Evolutionary conservation across 1,284 basidiomycete species (phyloP).

Genomic region (Ganoderma boninense): DNA sequence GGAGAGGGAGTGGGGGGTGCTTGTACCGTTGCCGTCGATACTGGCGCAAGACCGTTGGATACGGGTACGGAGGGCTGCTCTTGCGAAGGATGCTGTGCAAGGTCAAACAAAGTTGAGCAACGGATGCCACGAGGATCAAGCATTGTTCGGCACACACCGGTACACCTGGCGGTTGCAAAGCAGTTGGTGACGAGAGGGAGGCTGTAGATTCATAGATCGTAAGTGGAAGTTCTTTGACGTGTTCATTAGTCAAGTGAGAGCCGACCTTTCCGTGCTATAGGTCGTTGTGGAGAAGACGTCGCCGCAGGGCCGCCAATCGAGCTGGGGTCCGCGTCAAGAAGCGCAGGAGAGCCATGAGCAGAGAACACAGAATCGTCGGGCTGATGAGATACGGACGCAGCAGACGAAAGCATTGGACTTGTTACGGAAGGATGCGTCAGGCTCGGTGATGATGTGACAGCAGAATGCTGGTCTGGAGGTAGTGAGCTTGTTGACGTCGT

Average conservation of each 20-base stretch:
- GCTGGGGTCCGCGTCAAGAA: constrained; percentile 72
- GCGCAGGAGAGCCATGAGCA: constrained; percentile 71
- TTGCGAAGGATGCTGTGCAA: constrained; percentile 39
- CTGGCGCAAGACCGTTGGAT: constrained; percentile 34
- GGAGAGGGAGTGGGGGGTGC: constrained; percentile 55
- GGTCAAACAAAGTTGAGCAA: constrained; percentile 11
- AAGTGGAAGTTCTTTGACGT: neutral
- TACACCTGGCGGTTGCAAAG: constrained; percentile 31
- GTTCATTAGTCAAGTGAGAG: constrained; percentile 12
- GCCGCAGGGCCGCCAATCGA: constrained; percentile 61
- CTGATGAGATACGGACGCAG: constrained; percentile 73
- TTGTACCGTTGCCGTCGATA: constrained; percentile 29
- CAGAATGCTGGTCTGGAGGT: constrained; percentile 60
- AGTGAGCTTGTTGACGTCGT: constrained; percentile 47
- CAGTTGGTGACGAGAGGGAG: constrained; percentile 35
- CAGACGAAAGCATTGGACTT: constrained; percentile 78
- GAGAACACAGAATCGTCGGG: constrained; percentile 77
- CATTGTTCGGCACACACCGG: constrained; percentile 29
- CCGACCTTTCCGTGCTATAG: constrained; percentile 35
- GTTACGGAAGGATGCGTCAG: constrained; percentile 81
- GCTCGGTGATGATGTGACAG: constrained; percentile 73
- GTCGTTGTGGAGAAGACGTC: constrained; percentile 60
- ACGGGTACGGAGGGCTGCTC: constrained; percentile 34
- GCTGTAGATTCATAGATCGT: constrained; percentile 25
- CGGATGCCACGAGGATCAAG: constrained; percentile 18